Evolutionary conservation across 768 basidiomycete species (phyloP).

Genomic region (Lactarius vividus): DNA sequence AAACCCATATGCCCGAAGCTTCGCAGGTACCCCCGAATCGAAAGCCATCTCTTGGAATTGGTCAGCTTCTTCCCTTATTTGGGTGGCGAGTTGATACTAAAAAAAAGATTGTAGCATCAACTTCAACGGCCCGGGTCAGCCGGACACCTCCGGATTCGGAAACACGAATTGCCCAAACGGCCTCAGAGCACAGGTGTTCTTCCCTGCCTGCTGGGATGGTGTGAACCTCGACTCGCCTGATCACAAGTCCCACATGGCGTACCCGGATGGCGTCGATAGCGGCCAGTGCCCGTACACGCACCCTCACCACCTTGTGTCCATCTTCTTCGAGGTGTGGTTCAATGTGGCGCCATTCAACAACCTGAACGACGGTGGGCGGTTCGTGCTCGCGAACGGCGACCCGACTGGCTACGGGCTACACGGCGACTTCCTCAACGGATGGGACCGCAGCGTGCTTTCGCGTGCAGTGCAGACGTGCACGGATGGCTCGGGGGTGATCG

Average conservation of each 20-base stretch:
- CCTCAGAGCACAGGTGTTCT: conserved; percentile 33
- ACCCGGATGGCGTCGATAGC: conserved; percentile 21
- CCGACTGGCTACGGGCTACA: conserved; percentile 42
- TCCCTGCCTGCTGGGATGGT: conserved; percentile 41
- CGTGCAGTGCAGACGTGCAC: conserved; percentile 37
- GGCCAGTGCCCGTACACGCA: neutral
- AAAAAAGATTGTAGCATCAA: neutral
- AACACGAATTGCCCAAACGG: conserved; percentile 32
- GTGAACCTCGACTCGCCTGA: conserved; percentile 37
- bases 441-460: conserved; percentile 41
- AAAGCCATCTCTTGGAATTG: conserved; percentile 31
- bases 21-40: conserved; percentile 28
- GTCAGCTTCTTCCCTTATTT: neutral
- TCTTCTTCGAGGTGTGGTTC: conserved; percentile 42
- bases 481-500: neutral
- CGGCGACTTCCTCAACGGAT: conserved; percentile 42
- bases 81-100: neutral
- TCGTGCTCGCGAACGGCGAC: conserved; percentile 43
- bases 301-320: conserved; percentile 40
- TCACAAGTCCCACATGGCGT: conserved; percentile 41
- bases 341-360: conserved; percentile 32
- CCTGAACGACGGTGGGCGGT: conserved; percentile 33
- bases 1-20: conserved; percentile 31
- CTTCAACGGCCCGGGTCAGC: neutral
- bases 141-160: conserved; percentile 22